Base-by-base conservation (phyloP, 2,329 filamentous ascomycete species). In the Trichoderma brevicompactum region DNA sequence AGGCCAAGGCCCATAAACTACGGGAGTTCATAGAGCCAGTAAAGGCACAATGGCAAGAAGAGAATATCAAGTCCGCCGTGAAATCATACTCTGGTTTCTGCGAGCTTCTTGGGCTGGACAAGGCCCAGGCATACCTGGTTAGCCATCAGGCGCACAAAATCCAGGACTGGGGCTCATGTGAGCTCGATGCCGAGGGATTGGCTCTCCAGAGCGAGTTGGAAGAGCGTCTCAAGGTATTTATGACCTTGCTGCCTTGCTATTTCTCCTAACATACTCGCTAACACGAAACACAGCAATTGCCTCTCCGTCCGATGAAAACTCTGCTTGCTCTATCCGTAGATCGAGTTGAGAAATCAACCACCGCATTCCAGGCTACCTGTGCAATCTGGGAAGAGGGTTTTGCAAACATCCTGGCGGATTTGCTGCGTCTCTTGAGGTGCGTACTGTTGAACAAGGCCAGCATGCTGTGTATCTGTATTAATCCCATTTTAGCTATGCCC, bases 281-380 rank as follows among this genome's bases (percentile, higher is more conserved):
- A 71, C 62, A 70, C 62, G 64, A 40, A 7, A 49, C 43, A 13
- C 54, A 90, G 83, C 83, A 85, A 66, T 79, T 98, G 13, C 95
- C 95, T 4, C 79, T 99, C 48, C 88, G 94, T 65, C 86, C 91
- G 7, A 97, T 94, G 1, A 97, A 97, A 74, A 92, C 92, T 0
- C 91, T 98, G 73, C 80, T 99, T n/a, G 91, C 90, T 1, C 94
- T 94, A 55, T 96, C 94, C 0, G 94, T 95, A 0, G 96, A 99
- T 71, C 92, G 92, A 74, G 79, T 98, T 7, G 90, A 92, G 55
- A 91, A 90, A 70, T 84, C 85, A 5, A 89, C 91, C 5, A 79
- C 86, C 8, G 83, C 91, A 0, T 95, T 94, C 70, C 86, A 90
- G 67, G 87, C 91, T 32, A 92, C 93, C 0, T 90, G 89, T 70